These are phyloP conservation scores for Solanum hybrid DNA, from an alignment of 305 asterid species.

Conservation along the genomic window DNA sequence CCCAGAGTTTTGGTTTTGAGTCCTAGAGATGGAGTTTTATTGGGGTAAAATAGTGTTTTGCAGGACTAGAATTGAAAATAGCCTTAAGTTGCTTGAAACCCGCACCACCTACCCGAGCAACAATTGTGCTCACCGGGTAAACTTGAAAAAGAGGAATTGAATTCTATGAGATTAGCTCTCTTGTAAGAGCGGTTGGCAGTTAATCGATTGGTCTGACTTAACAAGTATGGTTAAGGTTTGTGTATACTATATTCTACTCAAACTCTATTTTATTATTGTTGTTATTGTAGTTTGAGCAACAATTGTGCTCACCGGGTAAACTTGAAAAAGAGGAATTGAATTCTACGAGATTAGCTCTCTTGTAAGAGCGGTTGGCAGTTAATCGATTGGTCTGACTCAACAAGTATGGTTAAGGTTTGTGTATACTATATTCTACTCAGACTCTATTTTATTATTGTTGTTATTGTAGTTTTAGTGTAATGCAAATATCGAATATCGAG, in stretches of 20 bases:
- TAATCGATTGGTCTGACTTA: not conserved
- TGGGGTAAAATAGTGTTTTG: not conserved
- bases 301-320: not conserved
- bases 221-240: not conserved
- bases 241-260: not conserved
- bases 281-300: not conserved
- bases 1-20: not conserved
- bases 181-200: too few species aligned
- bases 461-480: not conserved
- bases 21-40: not conserved
- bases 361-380: too few species aligned
- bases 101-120: not conserved
- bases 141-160: fast-evolving
- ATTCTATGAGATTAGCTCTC: too few species aligned
- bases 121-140: not conserved
- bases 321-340: fast-evolving
- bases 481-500: not conserved
- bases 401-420: not conserved
- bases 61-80: not conserved
- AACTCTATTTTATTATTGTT: too few species aligned
- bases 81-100: not conserved
- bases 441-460: too few species aligned
- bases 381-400: not conserved
- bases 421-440: not conserved
- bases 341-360: too few species aligned